Base-by-base conservation (phyloP, 2,329 filamentous ascomycete genomes). In the Chaetomium sp. region DNA sequence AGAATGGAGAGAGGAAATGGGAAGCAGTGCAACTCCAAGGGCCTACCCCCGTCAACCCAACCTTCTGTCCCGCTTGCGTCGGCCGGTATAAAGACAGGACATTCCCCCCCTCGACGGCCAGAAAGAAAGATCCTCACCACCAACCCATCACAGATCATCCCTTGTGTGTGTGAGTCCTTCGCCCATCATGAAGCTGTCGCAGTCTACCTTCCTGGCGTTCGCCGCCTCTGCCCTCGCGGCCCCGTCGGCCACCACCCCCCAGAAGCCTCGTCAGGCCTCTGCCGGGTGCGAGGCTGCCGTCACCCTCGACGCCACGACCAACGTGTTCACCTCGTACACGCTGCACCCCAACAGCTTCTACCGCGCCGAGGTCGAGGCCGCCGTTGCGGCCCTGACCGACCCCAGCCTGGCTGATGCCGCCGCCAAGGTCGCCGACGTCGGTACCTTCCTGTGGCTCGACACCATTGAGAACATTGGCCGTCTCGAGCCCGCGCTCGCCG, bases 381-480 rank as follows among this genome's bases (percentile, higher is more conserved):
- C 71, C 55, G 64, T 67, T 19, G 53, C 54, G 47, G 49, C 59
- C 53, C 65, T 73, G 37, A 59, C 59, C 49, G 68, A 69, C 59
- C 45, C 63, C 11, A 64, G 57, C 58, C 63, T 70, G n/a, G 65
- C 65, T 12, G 62, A 62, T 1, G 45, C 64, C 12, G 70, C 71
- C 36, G 59, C 62, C 46, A 65, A 68, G 64, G 71, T 73, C 40
- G 71, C 70, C 52, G 66, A 73, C 38, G 64, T 72, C 48, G 72
- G 71, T 49, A 69, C 67, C 62, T 74, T 76, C 66, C 61, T 73
- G 51, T 74, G 71, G 71, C 65, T 72, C 59, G 71, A 73, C 62
- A 68, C 70, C 57, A 72, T 72, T 57, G 67, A 52, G 32, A 71
- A 71, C 67, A 71, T 73, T 49, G 65, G 49, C 59, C 70, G 67